Evolutionary conservation across 2,329 filamentous ascomycete species (phyloP).

Genomic region (Thielaviopsis musarum): DNA sequence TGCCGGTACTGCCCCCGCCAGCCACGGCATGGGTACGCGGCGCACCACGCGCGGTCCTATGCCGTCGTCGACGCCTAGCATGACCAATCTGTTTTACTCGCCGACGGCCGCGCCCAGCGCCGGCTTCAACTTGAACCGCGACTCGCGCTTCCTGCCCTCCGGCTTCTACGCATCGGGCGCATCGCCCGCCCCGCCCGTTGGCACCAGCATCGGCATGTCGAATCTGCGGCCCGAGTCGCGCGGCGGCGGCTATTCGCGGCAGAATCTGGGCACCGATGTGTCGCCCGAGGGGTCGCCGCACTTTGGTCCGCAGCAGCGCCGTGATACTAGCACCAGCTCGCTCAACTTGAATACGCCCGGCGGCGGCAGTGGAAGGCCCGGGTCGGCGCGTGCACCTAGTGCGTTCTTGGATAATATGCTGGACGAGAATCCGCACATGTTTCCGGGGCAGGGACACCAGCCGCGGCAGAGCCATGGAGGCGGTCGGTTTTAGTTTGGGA

Average conservation of each 20-base stretch:
- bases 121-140: slow-evolving; percentile 43
- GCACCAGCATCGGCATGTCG: slow-evolving; percentile 40
- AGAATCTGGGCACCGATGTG: slow-evolving; percentile 25
- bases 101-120: slow-evolving; percentile 65
- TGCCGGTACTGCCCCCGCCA: slow-evolving; percentile 15
- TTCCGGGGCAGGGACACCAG: slow-evolving; percentile 20
- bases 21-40: slow-evolving; percentile 32
- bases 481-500: neutral
- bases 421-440: slow-evolving; percentile 47
- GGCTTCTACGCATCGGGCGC: slow-evolving; percentile 73
- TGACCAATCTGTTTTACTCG: slow-evolving; percentile 78
- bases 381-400: slow-evolving; percentile 51
- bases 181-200: slow-evolving; percentile 27
- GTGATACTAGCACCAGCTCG: slow-evolving; percentile 44
- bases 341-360: slow-evolving; percentile 48
- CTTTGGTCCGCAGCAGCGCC: slow-evolving; percentile 24
- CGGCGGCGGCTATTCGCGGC: slow-evolving; percentile 25
- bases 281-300: slow-evolving; percentile 51
- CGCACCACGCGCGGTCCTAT: slow-evolving; percentile 34
- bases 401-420: slow-evolving; percentile 83
- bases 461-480: neutral
- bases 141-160: slow-evolving; percentile 69
- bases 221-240: slow-evolving; percentile 43
- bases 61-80: slow-evolving; percentile 40
- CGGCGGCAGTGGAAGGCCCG: slow-evolving; percentile 27